These are phyloP conservation scores for Eutrema japonicum DNA, from an alignment of 345 rosid species.

Conservation along the genomic window DNA sequence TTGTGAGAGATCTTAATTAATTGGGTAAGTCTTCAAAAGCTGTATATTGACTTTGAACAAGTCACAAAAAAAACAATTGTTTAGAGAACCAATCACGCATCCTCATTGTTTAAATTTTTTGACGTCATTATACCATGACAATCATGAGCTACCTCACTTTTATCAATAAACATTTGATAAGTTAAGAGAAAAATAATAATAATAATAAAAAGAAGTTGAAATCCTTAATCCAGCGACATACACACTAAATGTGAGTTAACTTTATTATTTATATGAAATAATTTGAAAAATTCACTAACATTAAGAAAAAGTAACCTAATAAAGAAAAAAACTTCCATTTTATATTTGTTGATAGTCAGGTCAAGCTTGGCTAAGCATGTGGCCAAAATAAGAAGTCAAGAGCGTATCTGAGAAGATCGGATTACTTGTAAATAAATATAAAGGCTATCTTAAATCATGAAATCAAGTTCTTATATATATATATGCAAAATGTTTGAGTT, in stretches of 20 bases:
- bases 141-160: constrained; percentile 1
- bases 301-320: neutral
- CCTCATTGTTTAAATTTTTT: constrained; percentile 6
- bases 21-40: constrained; percentile 20
- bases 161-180: constrained; percentile 3
- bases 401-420: neutral
- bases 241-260: neutral
- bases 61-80: constrained; percentile 21
- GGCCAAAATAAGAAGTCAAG: constrained; percentile 23
- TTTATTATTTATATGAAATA: neutral
- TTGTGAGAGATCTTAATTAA: neutral
- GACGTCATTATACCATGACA: constrained; percentile 23
- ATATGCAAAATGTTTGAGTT: neutral
- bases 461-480: neutral
- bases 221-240: constrained; percentile 8
- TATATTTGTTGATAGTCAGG: neutral
- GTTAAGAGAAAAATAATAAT: no score
- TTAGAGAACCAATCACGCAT: constrained; percentile 27
- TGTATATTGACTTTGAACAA: constrained; percentile 41
- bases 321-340: neutral
- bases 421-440: neutral
- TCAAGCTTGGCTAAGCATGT: neutral
- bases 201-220: neutral
- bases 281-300: neutral
- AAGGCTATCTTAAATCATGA: neutral